A percentile compares a stretch with the other conserved stretches of the same genome.
phyloP scores from a whole-genome alignment of 495 filamentous ascomycete genomes.

The Lepidopterella palustris region DNA sequence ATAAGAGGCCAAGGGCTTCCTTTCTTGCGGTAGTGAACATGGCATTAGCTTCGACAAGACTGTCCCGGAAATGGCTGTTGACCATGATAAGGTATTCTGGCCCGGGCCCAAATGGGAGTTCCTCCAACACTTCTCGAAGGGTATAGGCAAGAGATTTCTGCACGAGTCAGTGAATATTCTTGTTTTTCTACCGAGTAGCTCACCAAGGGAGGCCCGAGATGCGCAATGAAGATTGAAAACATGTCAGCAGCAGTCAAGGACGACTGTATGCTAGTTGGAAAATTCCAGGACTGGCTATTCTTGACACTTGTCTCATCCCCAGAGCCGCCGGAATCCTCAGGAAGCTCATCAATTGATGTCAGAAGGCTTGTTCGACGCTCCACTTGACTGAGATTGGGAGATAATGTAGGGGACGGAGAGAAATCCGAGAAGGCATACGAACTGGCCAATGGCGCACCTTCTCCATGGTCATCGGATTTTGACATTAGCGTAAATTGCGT shows the following conservation, averaged over 20 bases:
- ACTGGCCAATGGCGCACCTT: constrained; percentile 15
- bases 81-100: constrained; percentile 62
- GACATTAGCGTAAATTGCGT: constrained; percentile 80
- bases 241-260: constrained; percentile 60
- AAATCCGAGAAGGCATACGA: constrained; percentile 4
- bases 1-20: constrained; percentile 68
- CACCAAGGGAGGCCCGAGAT: constrained; percentile 88
- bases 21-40: constrained; percentile 69
- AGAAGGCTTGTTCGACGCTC: constrained; percentile 23
- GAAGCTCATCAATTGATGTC: constrained; percentile 23
- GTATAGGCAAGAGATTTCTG: constrained; percentile 86
- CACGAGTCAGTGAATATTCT: neutral
- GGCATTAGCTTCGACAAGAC: constrained; percentile 68
- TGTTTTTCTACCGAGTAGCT: constrained; percentile 5
- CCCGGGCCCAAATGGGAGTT: constrained; percentile 67
- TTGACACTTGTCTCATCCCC: constrained; percentile 9
- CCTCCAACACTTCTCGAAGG: constrained; percentile 76
- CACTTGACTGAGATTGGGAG: constrained; percentile 16
- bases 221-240: constrained; percentile 77
- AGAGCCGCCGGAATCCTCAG: constrained; percentile 14
- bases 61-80: constrained; percentile 69
- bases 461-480: constrained; percentile 41
- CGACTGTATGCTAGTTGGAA: constrained; percentile 14
- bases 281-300: constrained; percentile 6
- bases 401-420: constrained; percentile 7